phyloP scores from a whole-genome alignment of 345 rosid species.

The Lepidium aucheri region DNA sequence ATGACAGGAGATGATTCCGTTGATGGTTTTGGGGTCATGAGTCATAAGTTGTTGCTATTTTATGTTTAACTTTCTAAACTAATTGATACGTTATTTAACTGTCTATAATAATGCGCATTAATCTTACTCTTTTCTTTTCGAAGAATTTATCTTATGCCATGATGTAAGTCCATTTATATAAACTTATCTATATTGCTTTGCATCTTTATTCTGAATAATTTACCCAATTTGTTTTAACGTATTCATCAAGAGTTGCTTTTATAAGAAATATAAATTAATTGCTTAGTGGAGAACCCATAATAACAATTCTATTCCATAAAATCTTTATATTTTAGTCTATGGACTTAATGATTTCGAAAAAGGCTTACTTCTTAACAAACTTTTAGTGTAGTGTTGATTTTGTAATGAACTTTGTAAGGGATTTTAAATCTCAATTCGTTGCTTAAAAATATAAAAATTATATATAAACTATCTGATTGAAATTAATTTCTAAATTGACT shows the following conservation, averaged over 20 bases:
- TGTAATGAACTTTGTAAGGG: too few relatives aligned
- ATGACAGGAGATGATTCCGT: too few relatives aligned
- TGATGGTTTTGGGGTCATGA: too few relatives aligned
- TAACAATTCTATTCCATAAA: not conserved
- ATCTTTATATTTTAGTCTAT: not conserved
- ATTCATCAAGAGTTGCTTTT: conserved; percentile 1
- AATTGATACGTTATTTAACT: not conserved
- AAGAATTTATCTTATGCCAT: not conserved
- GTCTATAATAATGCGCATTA: not conserved
- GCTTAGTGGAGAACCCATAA: not conserved
- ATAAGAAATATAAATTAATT: not conserved
- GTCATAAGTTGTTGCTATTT: too few relatives aligned
- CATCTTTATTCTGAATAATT: not conserved
- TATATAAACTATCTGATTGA: too few relatives aligned
- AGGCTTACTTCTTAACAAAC: too few relatives aligned
- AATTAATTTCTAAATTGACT: too few relatives aligned
- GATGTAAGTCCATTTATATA: not conserved
- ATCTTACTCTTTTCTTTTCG: not conserved
- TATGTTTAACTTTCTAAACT: not conserved
- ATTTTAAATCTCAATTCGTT: too few relatives aligned
- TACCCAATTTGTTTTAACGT: not conserved
- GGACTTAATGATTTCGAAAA: not conserved
- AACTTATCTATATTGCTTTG: not conserved
- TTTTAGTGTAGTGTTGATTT: too few relatives aligned
- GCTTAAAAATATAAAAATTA: too few relatives aligned